Evolutionary conservation across 2,329 filamentous ascomycete genomes (phyloP).

Genomic region (Colletotrichum sp.): DNA sequence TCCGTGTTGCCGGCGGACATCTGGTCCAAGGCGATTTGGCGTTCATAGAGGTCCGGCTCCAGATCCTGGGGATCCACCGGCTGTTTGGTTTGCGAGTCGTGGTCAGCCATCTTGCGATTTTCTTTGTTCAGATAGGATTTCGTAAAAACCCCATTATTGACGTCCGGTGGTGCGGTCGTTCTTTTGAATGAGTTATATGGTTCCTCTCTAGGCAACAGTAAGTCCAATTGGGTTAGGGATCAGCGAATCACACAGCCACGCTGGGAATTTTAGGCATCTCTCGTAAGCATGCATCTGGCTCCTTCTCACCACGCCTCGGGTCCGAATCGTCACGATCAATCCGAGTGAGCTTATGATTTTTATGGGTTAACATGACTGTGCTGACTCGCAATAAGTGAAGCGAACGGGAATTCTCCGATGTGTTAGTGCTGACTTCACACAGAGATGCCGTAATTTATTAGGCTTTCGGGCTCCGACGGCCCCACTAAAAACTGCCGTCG

Average conservation of each 20-base stretch:
- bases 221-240: neutral
- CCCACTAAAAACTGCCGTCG: neutral
- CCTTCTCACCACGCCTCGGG: neutral
- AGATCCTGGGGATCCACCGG: neutral
- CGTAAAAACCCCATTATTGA: neutral
- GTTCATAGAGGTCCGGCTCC: neutral
- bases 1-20: neutral
- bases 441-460: neutral
- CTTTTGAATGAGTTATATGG: neutral
- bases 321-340: neutral
- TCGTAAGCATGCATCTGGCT: neutral
- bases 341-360: neutral
- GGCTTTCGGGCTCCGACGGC: neutral
- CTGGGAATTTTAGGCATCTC: neutral
- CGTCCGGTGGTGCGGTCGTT: too few relatives aligned
- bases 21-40: slow-evolving; percentile 4
- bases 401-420: neutral
- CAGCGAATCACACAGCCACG: neutral
- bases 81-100: neutral
- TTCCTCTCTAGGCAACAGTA: neutral
- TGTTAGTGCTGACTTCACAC: neutral
- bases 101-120: neutral
- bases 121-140: neutral
- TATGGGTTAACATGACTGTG: neutral
- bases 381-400: neutral